These are phyloP conservation scores for Filobasidium uniguttulatum DNA, from an alignment of 1,284 basidiomycete species.

Conservation along the genomic window DNA sequence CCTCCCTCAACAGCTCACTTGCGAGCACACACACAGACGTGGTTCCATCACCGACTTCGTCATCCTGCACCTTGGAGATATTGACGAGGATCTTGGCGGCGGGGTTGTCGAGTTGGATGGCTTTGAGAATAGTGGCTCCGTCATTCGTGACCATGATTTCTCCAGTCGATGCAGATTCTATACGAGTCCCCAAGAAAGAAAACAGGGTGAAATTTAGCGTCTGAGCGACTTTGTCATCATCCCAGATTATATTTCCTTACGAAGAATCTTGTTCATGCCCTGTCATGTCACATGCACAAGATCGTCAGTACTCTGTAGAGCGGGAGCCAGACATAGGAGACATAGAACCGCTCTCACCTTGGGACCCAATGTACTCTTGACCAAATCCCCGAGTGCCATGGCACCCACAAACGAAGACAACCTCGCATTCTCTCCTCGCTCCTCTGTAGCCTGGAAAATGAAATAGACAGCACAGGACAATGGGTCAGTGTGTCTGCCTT, in stretches of 20 bases:
- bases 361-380: slow-evolving; percentile 94
- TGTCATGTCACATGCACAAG: slow-evolving; percentile 6
- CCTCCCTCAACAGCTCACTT: slow-evolving; percentile 82
- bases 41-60: slow-evolving; percentile 97
- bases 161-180: slow-evolving; percentile 68
- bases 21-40: slow-evolving; percentile 89
- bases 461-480: background rate
- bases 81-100: slow-evolving; percentile 99
- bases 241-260: slow-evolving; percentile 17
- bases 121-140: slow-evolving; percentile 94
- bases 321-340: background rate
- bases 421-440: slow-evolving; percentile 97
- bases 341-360: slow-evolving; percentile 47
- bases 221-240: background rate
- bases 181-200: slow-evolving; percentile 36
- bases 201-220: slow-evolving; percentile 48
- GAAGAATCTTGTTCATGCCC: slow-evolving; percentile 43
- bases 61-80: slow-evolving; percentile 99
- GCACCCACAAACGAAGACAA: slow-evolving; percentile 96
- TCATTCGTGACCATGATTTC: slow-evolving; percentile 98
- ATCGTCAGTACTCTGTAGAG: background rate
- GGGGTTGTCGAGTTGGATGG: slow-evolving; percentile 94
- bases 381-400: slow-evolving; percentile 88
- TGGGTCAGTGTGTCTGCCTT: background rate
- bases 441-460: slow-evolving; percentile 66